Percentiles rank a stretch among this genome's conserved stretches.
Evolutionary conservation across 768 basidiomycete genomes (phyloP).

Genomic region (button mushroom (Agaricus bisporus)): DNA sequence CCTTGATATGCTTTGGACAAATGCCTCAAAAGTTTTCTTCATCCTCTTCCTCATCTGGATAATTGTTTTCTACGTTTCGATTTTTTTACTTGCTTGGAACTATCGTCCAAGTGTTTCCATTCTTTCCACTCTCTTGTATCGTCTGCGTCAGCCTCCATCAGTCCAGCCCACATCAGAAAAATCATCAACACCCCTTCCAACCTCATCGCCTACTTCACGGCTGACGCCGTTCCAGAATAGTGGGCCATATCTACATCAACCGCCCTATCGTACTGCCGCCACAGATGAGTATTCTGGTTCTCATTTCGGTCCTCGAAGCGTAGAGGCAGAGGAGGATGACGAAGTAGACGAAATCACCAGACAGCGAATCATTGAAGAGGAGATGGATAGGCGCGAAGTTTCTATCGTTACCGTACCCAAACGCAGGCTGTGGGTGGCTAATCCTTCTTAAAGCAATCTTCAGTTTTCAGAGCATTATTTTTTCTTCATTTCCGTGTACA

Average conservation of each 20-base stretch:
- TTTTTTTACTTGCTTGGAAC: constrained; percentile 52
- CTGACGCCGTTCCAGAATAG: constrained; percentile 13
- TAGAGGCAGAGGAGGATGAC: constrained; percentile 55
- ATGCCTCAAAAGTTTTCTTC: constrained; percentile 50
- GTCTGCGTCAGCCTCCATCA: constrained; percentile 36
- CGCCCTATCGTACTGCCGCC: constrained; percentile 39
- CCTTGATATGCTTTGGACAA: constrained; percentile 53
- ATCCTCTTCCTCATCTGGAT: constrained; percentile 61
- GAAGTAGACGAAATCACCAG: constrained; percentile 71
- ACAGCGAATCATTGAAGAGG: constrained; percentile 73
- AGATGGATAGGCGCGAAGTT: constrained; percentile 77
- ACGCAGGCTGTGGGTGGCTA: constrained; percentile 68
- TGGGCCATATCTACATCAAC: constrained; percentile 72
- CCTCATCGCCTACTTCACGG: not conserved
- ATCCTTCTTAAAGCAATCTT: constrained; percentile 41
- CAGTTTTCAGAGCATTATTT: not conserved
- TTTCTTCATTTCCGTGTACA: not conserved
- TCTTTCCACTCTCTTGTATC: constrained; percentile 41
- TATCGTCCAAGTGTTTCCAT: constrained; percentile 53
- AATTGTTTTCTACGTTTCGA: constrained; percentile 46
- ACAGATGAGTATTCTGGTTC: constrained; percentile 33
- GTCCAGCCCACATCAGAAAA: constrained; percentile 34
- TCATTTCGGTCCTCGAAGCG: constrained; percentile 39
- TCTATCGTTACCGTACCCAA: constrained; percentile 77
- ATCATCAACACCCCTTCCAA: constrained; percentile 17